A percentile compares a stretch with the other conserved stretches of the same genome.
These are phyloP conservation scores for Venustampulla echinocandica DNA, from an alignment of 495 filamentous ascomycete genomes.

Conservation along the genomic window DNA sequence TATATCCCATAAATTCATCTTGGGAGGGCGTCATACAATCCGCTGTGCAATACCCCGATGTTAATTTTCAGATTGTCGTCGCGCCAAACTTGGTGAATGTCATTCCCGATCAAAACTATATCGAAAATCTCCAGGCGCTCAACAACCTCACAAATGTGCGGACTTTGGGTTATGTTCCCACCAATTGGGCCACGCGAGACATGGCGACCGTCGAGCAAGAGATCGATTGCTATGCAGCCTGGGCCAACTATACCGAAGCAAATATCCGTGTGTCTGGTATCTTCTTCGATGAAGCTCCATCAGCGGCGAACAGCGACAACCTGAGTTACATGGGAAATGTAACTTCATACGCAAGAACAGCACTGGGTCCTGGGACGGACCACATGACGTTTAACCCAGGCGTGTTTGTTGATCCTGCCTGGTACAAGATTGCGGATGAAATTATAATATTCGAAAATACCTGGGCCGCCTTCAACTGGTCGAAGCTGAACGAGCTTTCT, in stretches of 20 bases:
- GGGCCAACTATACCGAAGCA: slow-evolving; percentile 6
- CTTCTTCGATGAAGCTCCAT: slow-evolving; percentile 13
- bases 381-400: slow-evolving; percentile 25
- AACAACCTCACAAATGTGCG: slow-evolving; percentile 10
- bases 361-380: slow-evolving; percentile 2
- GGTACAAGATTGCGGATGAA: slow-evolving; percentile 21
- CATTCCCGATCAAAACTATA: slow-evolving; percentile 10
- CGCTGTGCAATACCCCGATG: slow-evolving; percentile 2
- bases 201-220: slow-evolving; percentile 1
- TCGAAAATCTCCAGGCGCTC: not conserved
- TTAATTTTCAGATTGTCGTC: slow-evolving; percentile 12
- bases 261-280: slow-evolving; percentile 11
- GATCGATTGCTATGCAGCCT: slow-evolving; percentile 9
- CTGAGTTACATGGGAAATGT: slow-evolving; percentile 4
- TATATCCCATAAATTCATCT: slow-evolving; percentile 12
- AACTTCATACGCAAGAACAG: slow-evolving; percentile 7
- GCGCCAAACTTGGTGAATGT: slow-evolving; percentile 3
- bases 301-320: not conserved
- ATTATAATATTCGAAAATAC: slow-evolving; percentile 26
- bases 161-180: slow-evolving; percentile 9
- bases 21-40: slow-evolving; percentile 6
- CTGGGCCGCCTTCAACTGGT: slow-evolving; percentile 15
- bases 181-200: slow-evolving; percentile 5
- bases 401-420: slow-evolving; percentile 15
- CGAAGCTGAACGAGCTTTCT: not conserved